These are phyloP conservation scores for Citrus mangshanensis DNA, from an alignment of 345 rosid species.

Conservation along the genomic window DNA sequence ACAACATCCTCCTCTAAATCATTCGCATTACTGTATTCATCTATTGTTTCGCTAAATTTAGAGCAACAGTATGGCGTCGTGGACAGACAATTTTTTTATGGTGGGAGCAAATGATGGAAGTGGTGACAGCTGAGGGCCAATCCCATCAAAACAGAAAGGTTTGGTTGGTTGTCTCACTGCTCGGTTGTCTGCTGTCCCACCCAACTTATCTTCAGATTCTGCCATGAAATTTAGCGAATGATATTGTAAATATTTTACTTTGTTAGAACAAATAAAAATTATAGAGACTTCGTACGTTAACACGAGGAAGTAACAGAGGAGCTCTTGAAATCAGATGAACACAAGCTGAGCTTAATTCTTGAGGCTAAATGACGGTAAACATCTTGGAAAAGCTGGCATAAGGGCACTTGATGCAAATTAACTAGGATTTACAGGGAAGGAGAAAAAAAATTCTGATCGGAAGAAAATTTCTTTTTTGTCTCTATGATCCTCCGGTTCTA, in stretches of 20 bases:
- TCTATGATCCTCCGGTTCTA: conserved; percentile 32
- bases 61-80: too few species aligned
- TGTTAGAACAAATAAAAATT: background rate
- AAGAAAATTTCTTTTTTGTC: background rate
- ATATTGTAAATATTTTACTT: background rate
- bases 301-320: background rate
- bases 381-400: background rate
- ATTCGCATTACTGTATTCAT: too few species aligned
- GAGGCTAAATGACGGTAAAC: background rate
- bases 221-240: background rate
- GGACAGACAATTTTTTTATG: too few species aligned
- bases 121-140: too few species aligned
- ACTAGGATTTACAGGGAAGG: background rate
- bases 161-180: background rate
- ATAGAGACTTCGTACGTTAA: background rate
- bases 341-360: background rate
- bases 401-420: background rate
- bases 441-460: background rate
- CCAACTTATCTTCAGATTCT: background rate
- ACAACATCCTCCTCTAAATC: too few species aligned
- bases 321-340: background rate
- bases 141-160: background rate
- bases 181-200: background rate
- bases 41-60: too few species aligned
- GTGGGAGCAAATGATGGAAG: background rate